Conservation (phyloP, 148 eudicot species). For the Silene uniflora region DNA sequence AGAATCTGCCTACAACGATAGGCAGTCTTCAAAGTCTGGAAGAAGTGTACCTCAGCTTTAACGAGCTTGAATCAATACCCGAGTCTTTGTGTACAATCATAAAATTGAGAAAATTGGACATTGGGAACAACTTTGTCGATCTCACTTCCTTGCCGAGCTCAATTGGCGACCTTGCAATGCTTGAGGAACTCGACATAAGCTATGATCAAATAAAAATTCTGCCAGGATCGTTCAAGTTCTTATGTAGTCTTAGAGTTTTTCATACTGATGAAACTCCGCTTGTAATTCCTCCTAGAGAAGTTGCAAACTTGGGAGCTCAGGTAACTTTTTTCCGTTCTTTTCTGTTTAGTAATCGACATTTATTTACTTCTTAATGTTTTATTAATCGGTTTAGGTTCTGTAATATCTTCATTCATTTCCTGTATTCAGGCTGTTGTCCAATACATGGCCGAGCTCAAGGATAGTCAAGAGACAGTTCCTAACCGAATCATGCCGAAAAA, state of each 20-base stretch:
- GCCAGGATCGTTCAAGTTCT: constrained; percentile 59
- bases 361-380: background rate
- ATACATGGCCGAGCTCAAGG: constrained; percentile 50
- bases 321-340: constrained; percentile 23
- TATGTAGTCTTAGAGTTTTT: constrained; percentile 47
- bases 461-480: constrained; percentile 28
- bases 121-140: constrained; percentile 74
- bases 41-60: constrained; percentile 65
- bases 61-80: constrained; percentile 59
- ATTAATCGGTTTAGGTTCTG: background rate
- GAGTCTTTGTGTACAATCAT: constrained; percentile 52
- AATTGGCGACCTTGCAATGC: constrained; percentile 59
- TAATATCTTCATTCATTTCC: constrained; percentile 9
- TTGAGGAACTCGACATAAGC: constrained; percentile 66
- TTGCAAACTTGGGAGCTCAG: constrained; percentile 55
- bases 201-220: constrained; percentile 56
- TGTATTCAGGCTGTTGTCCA: constrained; percentile 54
- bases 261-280: constrained; percentile 66
- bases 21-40: constrained; percentile 41
- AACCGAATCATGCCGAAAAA: constrained; percentile 30
- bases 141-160: constrained; percentile 55
- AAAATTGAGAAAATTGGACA: constrained; percentile 49
- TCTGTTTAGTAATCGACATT: background rate
- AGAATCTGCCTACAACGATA: constrained; percentile 57
- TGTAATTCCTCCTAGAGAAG: constrained; percentile 55